Percentiles rank a stretch among this genome's conserved stretches.
Evolutionary conservation across 306 rosid species (phyloP).

Genomic region (Vicia villosa): DNA sequence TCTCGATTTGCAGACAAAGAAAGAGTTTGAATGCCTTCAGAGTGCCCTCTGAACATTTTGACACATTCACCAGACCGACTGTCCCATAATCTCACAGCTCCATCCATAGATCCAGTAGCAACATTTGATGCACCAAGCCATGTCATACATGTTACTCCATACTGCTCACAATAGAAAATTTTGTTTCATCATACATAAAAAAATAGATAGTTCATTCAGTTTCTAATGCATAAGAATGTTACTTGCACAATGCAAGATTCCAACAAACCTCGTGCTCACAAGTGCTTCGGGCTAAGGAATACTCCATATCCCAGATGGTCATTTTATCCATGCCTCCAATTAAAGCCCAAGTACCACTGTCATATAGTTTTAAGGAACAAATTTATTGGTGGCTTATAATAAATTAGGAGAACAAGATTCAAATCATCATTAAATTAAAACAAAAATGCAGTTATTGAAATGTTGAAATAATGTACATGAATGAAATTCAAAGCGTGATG

Average conservation of each 20-base stretch:
- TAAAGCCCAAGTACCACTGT: constrained; percentile 76
- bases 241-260: constrained; percentile 22
- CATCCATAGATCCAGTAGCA: constrained; percentile 78
- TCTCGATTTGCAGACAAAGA: constrained; percentile 63
- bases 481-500: background rate
- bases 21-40: constrained; percentile 63
- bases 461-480: constrained; percentile 2
- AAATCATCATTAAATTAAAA: background rate
- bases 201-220: background rate
- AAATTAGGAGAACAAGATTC: constrained; percentile 9
- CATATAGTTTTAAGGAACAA: constrained; percentile 36
- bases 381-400: background rate
- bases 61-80: constrained; percentile 80
- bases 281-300: constrained; percentile 58
- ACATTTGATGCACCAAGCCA: constrained; percentile 74
- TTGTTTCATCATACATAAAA: constrained; percentile 22
- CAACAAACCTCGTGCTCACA: constrained; percentile 83
- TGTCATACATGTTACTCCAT: constrained; percentile 74
- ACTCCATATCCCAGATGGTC: constrained; percentile 80
- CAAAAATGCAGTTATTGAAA: constrained; percentile 1
- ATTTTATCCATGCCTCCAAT: constrained; percentile 89
- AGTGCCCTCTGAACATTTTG: constrained; percentile 66
- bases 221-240: background rate
- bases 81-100: constrained; percentile 83
- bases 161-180: constrained; percentile 48